Base-by-base conservation (phyloP, 2,329 filamentous ascomycete species). In the Cercospora sesami region DNA sequence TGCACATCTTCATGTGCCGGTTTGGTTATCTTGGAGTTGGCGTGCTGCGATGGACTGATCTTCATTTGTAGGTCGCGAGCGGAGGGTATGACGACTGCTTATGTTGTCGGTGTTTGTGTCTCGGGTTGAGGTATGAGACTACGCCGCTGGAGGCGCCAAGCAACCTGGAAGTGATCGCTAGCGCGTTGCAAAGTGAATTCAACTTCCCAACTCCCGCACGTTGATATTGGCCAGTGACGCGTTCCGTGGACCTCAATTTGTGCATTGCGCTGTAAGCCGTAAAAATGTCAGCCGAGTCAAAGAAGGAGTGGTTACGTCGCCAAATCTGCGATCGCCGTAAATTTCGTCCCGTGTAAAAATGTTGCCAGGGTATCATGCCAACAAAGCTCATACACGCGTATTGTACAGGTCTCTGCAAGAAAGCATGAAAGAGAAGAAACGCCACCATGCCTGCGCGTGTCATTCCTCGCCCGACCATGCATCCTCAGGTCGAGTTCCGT, bases 401-500 rank as follows among this genome's bases (percentile, higher is more conserved):
- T 48, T 60, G 36, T 65, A 65, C 64, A 65, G 57, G 33, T 65
- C 42, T 55, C 57, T 51, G 28, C 30, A 30, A 31, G 36, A 23
- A 42, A 30, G 42, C 60, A 45, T 26, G 9, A 31, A n/a, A 21
- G 14, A 36, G 51, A 23, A 16, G 18, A 33, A 51, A 36, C 26
- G 63, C 42, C 63, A 53, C 42, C 42, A 60, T 51, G 21, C 48
- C 30, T 65, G 42, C 21, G 57, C 21, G 57, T 30, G 48, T n/a
- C 18, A n/a, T 39, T 30, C 55, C 26, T 51, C 30, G 14, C 30
- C 30, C 45, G 48, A 51, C 58, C 57, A 14, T 28, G 8, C 16
- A n/a, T 59, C 36, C 62, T 64, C 62, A 64, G 62, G 51, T 64
- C 30, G 45, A 60, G 57, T 65, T 30, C 58, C 64, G 64, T 65